Conservation (phyloP, 805 yeast species). For the Clavispora fructus region DNA sequence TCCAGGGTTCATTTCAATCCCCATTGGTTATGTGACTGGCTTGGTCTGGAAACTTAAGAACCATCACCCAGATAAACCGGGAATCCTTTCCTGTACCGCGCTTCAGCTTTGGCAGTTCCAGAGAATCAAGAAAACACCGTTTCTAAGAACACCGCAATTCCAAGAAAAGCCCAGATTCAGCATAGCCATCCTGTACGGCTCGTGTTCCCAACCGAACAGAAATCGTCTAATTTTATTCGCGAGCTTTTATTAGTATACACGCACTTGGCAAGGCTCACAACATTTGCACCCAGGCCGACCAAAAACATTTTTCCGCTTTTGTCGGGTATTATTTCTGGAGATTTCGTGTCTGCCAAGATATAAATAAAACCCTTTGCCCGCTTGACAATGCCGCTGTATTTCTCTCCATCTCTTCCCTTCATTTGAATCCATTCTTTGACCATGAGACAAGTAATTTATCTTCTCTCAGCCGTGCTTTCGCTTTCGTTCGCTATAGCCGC, state of each 20-base stretch:
- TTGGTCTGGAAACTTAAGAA: no score
- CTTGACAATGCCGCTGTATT: background rate
- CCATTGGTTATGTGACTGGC: no score
- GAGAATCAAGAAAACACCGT: no score
- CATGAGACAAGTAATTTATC: conserved; percentile 8
- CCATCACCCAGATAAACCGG: no score
- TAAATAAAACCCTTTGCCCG: background rate
- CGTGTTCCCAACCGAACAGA: background rate
- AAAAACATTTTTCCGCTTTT: background rate
- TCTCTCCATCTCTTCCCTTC: background rate
- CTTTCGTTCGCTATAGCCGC: conserved; percentile 11
- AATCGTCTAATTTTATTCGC: background rate
- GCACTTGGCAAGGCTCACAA: background rate
- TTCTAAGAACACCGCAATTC: background rate
- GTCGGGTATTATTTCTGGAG: background rate
- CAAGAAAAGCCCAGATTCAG: background rate
- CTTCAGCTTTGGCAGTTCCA: no score
- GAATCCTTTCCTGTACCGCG: no score
- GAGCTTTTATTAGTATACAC: background rate
- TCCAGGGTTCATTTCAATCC: background rate
- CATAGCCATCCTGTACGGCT: background rate
- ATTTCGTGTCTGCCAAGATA: background rate
- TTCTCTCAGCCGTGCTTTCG: conserved; percentile 9
- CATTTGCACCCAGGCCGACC: background rate
- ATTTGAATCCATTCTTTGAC: background rate